phyloP scores from a whole-genome alignment of 2,329 filamentous ascomycete species.

The Colletotrichum musae region DNA sequence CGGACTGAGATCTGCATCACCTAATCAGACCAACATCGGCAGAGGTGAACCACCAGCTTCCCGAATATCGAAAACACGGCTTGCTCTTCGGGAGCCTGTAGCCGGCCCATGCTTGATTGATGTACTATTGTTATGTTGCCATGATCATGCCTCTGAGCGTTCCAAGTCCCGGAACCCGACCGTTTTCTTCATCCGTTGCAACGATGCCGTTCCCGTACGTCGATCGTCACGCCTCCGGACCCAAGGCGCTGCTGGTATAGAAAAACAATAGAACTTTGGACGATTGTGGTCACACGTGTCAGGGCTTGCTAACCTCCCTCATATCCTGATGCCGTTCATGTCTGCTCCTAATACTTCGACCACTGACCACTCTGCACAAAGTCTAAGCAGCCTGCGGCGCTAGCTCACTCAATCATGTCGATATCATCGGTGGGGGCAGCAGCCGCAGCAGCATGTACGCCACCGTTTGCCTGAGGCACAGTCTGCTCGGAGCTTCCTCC shows the following conservation, averaged over 20 bases:
- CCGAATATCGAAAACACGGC: conserved; percentile 15
- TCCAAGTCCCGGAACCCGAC: too few species aligned
- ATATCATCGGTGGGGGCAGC: conserved; percentile 67
- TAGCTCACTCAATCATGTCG: conserved; percentile 78
- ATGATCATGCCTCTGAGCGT: background rate
- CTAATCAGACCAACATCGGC: conserved; percentile 16
- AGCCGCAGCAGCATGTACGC: conserved; percentile 52
- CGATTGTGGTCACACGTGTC: conserved; percentile 13
- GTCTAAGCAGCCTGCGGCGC: background rate
- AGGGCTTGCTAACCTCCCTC: conserved; percentile 8
- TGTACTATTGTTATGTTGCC: conserved; percentile 1
- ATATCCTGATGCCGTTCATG: conserved; percentile 1
- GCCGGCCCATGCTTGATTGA: conserved; percentile 21
- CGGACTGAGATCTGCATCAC: conserved; percentile 6
- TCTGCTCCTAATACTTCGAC: conserved; percentile 2
- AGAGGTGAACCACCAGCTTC: background rate
- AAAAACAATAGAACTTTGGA: conserved; percentile 15
- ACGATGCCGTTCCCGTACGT: too few species aligned
- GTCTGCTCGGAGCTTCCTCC: conserved; percentile 53
- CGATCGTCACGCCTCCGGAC: background rate
- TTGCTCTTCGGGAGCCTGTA: conserved; percentile 1
- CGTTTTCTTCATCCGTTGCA: too few species aligned
- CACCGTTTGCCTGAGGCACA: conserved; percentile 53
- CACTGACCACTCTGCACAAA: conserved; percentile 8
- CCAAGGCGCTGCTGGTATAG: conserved; percentile 18